phyloP scores from a whole-genome alignment of 208 protist genomes.

The Balamuthia mandrillaris region DNA sequence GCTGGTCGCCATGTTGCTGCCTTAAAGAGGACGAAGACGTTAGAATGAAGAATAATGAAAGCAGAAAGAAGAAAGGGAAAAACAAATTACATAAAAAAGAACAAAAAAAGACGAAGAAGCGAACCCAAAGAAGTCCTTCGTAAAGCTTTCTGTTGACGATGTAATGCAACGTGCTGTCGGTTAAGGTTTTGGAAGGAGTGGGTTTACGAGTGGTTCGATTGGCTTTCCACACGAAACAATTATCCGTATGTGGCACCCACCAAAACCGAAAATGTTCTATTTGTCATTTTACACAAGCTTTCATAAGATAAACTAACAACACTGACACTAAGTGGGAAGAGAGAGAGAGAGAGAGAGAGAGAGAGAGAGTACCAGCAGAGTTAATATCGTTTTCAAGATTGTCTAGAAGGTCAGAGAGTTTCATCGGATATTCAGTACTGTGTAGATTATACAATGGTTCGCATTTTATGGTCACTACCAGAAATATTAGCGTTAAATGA shows the following conservation, averaged over 20 bases:
- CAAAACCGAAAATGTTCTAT: constrained; percentile 32
- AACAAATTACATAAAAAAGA: background rate
- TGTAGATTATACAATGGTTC: constrained; percentile 26
- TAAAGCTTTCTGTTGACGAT: constrained; percentile 14
- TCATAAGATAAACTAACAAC: background rate
- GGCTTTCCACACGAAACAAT: constrained; percentile 35
- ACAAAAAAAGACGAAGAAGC: background rate
- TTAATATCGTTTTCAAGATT: background rate
- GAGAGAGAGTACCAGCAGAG: background rate
- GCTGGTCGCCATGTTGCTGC: background rate
- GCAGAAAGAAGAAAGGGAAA: background rate
- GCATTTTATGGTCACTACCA: constrained; percentile 22
- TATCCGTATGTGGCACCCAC: constrained; percentile 45
- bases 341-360: background rate
- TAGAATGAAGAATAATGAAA: background rate
- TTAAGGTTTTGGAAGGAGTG: background rate
- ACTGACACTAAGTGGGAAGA: background rate
- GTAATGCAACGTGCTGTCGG: background rate
- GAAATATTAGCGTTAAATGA: background rate
- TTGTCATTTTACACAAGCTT: background rate
- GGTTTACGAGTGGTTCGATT: constrained; percentile 11
- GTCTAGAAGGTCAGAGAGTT: background rate
- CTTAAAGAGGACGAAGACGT: background rate
- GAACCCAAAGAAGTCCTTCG: constrained; percentile 38
- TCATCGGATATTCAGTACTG: constrained; percentile 16